phyloP scores from a whole-genome alignment of 2,329 filamentous ascomycete species.

The Bipolaris sorokiniana region DNA sequence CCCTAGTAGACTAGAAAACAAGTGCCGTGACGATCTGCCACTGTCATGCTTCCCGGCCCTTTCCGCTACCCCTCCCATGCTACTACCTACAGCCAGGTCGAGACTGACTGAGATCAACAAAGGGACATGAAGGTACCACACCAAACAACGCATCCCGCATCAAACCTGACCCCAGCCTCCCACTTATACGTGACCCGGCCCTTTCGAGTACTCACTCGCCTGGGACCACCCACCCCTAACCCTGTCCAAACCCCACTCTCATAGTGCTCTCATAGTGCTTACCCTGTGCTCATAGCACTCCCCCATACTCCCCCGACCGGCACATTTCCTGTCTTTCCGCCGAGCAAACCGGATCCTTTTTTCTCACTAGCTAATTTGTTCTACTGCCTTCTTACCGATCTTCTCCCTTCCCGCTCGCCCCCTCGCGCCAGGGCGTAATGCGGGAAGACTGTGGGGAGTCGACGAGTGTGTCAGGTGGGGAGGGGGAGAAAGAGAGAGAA shows the following conservation, averaged over 20 bases:
- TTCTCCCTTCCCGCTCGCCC: neutral
- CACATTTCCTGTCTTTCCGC: neutral
- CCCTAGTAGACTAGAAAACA: too few relatives aligned
- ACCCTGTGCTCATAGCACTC: neutral
- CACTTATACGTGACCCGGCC: neutral
- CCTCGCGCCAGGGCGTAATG: neutral
- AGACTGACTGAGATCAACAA: too few relatives aligned
- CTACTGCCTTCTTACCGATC: neutral
- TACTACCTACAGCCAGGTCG: too few relatives aligned
- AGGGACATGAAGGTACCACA: too few relatives aligned
- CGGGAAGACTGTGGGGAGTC: neutral
- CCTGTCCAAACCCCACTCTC: neutral
- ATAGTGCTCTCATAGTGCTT: neutral
- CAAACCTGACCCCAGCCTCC: too few relatives aligned
- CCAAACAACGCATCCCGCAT: too few relatives aligned
- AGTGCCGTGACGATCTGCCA: too few relatives aligned
- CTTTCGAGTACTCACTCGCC: too few relatives aligned
- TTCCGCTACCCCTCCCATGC: too few relatives aligned
- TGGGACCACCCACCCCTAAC: neutral
- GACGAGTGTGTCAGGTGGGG: neutral
- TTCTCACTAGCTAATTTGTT: neutral
- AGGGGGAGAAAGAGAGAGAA: neutral
- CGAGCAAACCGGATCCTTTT: neutral
- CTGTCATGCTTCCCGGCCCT: too few relatives aligned
- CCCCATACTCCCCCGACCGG: neutral